Evolutionary conservation across 202 grass and related monocot genomes (phyloP).

Genomic region (Carex arenaria): DNA sequence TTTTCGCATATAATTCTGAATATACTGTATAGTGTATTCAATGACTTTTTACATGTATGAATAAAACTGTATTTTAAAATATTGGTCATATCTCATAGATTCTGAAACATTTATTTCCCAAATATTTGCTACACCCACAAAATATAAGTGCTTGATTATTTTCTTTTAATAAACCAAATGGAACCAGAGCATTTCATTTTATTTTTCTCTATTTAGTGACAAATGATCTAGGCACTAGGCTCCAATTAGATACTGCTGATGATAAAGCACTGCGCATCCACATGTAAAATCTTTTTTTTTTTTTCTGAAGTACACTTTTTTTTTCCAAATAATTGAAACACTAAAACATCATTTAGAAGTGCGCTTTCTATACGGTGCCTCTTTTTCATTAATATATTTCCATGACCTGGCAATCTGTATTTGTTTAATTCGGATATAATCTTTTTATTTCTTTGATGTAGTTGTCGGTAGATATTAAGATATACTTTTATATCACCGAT

Average conservation of each 20-base stretch:
- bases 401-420: not conserved
- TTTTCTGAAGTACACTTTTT: too few relatives aligned
- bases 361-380: not conserved
- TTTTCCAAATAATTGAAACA: not conserved
- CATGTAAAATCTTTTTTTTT: not conserved
- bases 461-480: not conserved
- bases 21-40: too few relatives aligned
- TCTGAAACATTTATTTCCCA: not conserved
- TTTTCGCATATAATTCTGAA: too few relatives aligned
- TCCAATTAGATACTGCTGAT: not conserved
- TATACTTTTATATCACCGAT: not conserved
- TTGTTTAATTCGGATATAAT: not conserved
- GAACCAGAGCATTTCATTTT: not conserved
- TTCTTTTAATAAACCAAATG: not conserved
- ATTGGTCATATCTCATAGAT: too few relatives aligned
- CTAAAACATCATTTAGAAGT: not conserved
- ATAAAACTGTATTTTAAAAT: too few relatives aligned
- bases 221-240: not conserved
- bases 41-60: too few relatives aligned
- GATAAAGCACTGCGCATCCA: not conserved
- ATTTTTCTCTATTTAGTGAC: not conserved
- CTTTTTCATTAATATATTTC: not conserved
- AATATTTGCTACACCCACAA: not conserved
- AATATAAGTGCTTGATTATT: not conserved
- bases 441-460: not conserved